Conservation (phyloP, 2,329 filamentous ascomycete species). For the Colletotrichum navitas region DNA sequence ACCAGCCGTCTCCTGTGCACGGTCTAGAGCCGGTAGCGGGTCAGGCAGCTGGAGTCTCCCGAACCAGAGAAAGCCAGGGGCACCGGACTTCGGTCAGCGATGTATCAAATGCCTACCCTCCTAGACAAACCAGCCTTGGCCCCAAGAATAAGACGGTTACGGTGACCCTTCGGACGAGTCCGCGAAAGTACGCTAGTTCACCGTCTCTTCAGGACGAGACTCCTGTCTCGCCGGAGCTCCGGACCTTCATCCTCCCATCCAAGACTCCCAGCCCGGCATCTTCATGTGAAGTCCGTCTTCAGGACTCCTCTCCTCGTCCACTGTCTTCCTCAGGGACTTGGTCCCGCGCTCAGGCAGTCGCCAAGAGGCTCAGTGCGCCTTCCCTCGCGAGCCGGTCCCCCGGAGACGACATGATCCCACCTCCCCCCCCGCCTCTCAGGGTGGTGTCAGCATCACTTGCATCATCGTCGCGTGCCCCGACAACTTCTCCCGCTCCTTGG, state of each 20-base stretch:
- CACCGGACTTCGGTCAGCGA: conserved; percentile 5
- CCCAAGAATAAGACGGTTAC: conserved; percentile 25
- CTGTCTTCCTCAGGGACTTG: conserved; percentile 52
- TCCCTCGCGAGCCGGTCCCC: conserved; percentile 18
- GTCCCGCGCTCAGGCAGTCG: conserved; percentile 39
- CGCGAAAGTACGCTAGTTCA: conserved; percentile 50
- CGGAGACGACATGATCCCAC: conserved; percentile 2
- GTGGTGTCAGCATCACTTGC: conserved; percentile 8
- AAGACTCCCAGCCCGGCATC: conserved; percentile 41
- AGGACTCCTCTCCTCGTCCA: conserved; percentile 45
- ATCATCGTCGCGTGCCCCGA: conserved; percentile 11
- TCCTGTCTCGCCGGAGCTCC: conserved; percentile 43
- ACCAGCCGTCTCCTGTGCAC: conserved; percentile 62
- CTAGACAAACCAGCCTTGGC: conserved; percentile 42
- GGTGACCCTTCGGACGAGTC: conserved; percentile 41
- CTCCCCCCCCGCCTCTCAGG: background rate
- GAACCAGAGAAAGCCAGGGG: background rate
- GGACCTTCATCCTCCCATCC: conserved; percentile 35
- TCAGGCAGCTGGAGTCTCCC: conserved; percentile 5
- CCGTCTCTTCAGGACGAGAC: conserved; percentile 47
- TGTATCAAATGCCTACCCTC: conserved; percentile 12
- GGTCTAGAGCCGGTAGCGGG: conserved; percentile 19
- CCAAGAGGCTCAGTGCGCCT: conserved; percentile 44
- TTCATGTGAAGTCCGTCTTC: conserved; percentile 37
- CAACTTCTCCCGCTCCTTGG: conserved; percentile 13